Evolutionary conservation across 2,329 filamentous ascomycete species (phyloP), one percentile per base, ranked within the genome.

Genomic region (Penicillium rolfsii): DNA sequence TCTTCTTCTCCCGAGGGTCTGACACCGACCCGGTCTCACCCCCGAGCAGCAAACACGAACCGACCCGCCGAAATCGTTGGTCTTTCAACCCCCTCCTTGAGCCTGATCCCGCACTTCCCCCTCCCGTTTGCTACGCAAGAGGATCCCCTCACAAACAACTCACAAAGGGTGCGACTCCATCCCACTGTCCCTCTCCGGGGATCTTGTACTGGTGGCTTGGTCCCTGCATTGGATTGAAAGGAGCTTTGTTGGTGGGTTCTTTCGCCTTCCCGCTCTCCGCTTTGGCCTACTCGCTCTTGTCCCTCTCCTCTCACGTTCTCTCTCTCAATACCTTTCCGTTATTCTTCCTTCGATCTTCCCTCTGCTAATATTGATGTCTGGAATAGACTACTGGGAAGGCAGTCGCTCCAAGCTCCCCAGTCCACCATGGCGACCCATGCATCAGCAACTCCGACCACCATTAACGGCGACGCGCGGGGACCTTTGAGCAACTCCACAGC

Each of bases 381-480:
- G 35, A 41, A 62, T 49, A 70, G 67, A 61, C 40, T 46, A 57
- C 58, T 62, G 65, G 64, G 26, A 54, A 61, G 62, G 64, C 66
- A 65, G 66, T 70, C 45, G 67, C 70, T 59, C 58, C 62, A 65
- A 64, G 67, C 66, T 64, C 63, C 55, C 60, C 45, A 53, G 59
- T 66, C 64, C 67, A 70, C 61, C 61, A 74, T 74, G 73, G 68
- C 71, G 64, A 68, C 69, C 58, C 66, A 67, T 59, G 59, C 62
- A 64, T 65, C 72, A 61, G 41, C 61, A 46, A 63, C 68, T 58
- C 65, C 70, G 61, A 67, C 68, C 55, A 73, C 70, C 55, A 73
- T 70, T 19, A 74, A 74, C 59, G 73, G 74, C 62, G 69, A 70
- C 61, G 64, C 65, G 64, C 64, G 61, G 62, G 67, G 67, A 67